phyloP scores from a whole-genome alignment of 192 early-diverging fungal species.

The Glomus cerebriforme region DNA sequence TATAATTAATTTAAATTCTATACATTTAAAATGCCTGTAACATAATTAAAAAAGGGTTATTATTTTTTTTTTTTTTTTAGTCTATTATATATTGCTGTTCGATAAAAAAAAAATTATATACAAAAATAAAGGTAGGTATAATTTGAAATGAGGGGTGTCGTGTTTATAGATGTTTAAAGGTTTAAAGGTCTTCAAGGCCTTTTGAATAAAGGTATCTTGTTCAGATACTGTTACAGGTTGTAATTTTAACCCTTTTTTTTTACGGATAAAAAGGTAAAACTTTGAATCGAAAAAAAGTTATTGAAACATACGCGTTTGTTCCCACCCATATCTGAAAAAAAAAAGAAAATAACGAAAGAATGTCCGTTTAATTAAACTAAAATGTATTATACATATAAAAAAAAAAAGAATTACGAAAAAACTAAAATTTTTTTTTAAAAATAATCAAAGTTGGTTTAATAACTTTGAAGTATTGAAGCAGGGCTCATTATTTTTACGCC shows the following conservation, averaged over 20 bases:
- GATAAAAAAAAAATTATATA: neutral
- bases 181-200: neutral
- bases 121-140: neutral
- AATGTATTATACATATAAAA: neutral
- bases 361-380: no score
- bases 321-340: slow-evolving; percentile 11
- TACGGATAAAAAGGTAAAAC: no score
- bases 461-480: neutral
- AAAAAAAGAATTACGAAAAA: neutral
- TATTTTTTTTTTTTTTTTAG: neutral
- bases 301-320: slow-evolving; percentile 25
- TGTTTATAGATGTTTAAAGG: neutral
- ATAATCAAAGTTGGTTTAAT: neutral
- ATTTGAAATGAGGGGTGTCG: neutral
- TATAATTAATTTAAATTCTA: neutral
- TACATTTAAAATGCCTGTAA: neutral
- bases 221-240: neutral
- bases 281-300: neutral
- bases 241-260: neutral
- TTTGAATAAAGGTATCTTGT: neutral
- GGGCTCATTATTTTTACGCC: slow-evolving; percentile 23
- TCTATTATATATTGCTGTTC: neutral
- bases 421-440: neutral
- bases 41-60: neutral
- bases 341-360: neutral